phyloP scores from a whole-genome alignment of 2,329 filamentous ascomycete species.

The Fusarium annulatum region DNA sequence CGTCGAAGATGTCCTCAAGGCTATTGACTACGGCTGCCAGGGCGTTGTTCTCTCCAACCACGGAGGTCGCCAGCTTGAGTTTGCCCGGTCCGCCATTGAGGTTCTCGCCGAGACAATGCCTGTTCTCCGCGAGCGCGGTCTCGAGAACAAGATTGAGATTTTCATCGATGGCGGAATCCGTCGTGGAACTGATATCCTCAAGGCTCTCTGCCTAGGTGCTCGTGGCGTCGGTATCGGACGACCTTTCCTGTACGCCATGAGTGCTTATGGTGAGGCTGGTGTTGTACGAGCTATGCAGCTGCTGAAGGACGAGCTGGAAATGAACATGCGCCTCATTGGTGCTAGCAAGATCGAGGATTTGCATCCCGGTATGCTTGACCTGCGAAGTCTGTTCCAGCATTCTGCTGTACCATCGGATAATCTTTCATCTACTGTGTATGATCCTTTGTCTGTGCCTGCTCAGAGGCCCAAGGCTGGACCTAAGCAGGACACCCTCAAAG shows the following conservation, averaged over 20 bases:
- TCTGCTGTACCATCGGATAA: constrained; percentile 62
- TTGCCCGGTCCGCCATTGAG: constrained; percentile 88
- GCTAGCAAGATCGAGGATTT: constrained; percentile 79
- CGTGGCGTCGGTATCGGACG: constrained; percentile 93
- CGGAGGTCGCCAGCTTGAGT: constrained; percentile 93
- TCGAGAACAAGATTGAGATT: constrained; percentile 83
- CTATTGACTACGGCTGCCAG: constrained; percentile 83
- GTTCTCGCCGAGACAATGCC: constrained; percentile 95
- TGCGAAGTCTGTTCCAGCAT: constrained; percentile 71
- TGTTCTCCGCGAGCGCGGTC: constrained; percentile 77
- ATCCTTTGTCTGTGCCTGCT: constrained; percentile 62
- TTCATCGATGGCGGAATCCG: constrained; percentile 92
- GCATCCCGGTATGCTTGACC: constrained; percentile 83
- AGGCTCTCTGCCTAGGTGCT: constrained; percentile 92
- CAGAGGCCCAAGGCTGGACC: constrained; percentile 57
- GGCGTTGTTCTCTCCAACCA: constrained; percentile 97
- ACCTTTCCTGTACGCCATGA: constrained; percentile 97
- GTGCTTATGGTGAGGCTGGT: constrained; percentile 85
- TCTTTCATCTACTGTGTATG: constrained; percentile 62
- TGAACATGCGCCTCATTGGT: constrained; percentile 97
- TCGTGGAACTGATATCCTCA: constrained; percentile 92
- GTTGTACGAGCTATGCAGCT: constrained; percentile 94
- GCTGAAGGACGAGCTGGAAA: constrained; percentile 96
- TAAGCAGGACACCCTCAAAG: constrained; percentile 23
- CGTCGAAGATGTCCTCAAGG: constrained; percentile 91